Conservation (phyloP, 2,329 filamentous ascomycete species). For the Fonsecaea nubica region DNA sequence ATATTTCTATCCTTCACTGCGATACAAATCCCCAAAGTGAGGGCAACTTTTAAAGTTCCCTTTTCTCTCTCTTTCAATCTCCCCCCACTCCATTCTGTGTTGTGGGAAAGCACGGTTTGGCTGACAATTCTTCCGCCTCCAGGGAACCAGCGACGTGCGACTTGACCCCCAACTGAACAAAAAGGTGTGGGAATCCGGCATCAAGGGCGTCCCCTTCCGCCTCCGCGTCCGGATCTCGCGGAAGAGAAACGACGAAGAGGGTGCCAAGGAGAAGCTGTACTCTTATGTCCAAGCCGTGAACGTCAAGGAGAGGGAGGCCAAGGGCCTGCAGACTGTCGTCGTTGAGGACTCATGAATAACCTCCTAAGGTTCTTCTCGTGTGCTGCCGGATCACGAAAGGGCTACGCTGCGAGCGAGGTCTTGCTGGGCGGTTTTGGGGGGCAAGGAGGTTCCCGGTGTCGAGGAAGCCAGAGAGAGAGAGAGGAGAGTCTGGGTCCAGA, state of each 20-base stretch:
- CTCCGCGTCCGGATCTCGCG: constrained; percentile 97
- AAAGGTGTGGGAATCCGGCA: constrained; percentile 99
- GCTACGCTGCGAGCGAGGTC: no score
- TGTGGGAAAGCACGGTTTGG: neutral
- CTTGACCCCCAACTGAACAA: constrained; percentile 99
- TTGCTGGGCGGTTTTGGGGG: no score
- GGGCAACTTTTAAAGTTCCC: neutral
- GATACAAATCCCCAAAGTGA: neutral
- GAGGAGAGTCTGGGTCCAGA: no score
- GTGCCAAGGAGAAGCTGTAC: constrained; percentile 99
- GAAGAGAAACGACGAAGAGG: constrained; percentile 99
- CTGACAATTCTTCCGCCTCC: constrained; percentile 19
- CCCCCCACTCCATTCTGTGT: neutral
- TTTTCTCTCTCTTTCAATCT: neutral
- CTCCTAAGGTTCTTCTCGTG: no score
- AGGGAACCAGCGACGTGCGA: constrained; percentile 97
- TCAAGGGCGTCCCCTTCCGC: constrained; percentile 98
- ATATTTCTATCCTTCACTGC: neutral
- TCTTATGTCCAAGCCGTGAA: constrained; percentile 99
- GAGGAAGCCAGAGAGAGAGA: no score
- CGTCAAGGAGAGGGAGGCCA: constrained; percentile 84
- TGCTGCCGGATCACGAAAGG: neutral
- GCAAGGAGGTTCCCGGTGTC: no score
- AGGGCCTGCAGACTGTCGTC: constrained; percentile 91
- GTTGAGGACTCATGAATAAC: constrained; percentile 68